Percentiles rank a stretch among this genome's conserved stretches.
These are phyloP conservation scores for Phytophthora hibernalis DNA, from an alignment of 352 stramenopile species.

Conservation along the genomic window DNA sequence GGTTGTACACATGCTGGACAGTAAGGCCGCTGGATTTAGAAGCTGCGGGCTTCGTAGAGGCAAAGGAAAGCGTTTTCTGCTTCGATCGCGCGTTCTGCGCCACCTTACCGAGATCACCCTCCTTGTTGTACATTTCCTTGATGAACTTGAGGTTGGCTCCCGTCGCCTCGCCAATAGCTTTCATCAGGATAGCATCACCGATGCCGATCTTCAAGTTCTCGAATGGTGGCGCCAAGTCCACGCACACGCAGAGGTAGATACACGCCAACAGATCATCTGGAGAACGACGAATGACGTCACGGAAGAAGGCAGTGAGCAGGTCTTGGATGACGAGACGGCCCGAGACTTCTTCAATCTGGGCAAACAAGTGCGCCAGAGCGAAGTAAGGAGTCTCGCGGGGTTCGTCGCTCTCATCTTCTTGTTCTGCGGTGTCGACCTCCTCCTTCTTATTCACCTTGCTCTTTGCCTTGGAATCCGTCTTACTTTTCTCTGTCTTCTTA, in stretches of 20 bases:
- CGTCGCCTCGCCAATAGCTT: conserved; percentile 95
- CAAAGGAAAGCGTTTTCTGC: conserved; percentile 92
- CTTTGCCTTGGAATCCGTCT: conserved; percentile 17
- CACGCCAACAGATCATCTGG: conserved; percentile 88
- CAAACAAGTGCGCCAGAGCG: conserved; percentile 72
- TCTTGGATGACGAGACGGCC: conserved; percentile 87
- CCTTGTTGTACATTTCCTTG: conserved; percentile 96
- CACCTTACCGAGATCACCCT: conserved; percentile 98
- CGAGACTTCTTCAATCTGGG: conserved; percentile 78
- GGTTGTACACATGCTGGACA: conserved; percentile 86
- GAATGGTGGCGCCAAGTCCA: conserved; percentile 95
- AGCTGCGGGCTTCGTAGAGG: conserved; percentile 65
- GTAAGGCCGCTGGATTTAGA: conserved; percentile 82
- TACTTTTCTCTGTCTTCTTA: conserved; percentile 19
- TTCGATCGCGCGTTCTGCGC: conserved; percentile 94
- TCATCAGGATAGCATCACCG: conserved; percentile 98
- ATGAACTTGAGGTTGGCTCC: conserved; percentile 93
- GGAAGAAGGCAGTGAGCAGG: conserved; percentile 88
- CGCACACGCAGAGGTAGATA: conserved; percentile 93
- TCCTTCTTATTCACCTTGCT: conserved; percentile 20
- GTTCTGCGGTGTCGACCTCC: conserved; percentile 6
- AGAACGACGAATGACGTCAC: conserved; percentile 70
- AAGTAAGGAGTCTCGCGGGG: conserved; percentile 55
- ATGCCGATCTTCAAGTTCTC: conserved; percentile 99
- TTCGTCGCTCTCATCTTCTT: conserved; percentile 21